Evolutionary conservation across 306 rosid genomes (phyloP), one percentile per base, ranked within the genome.

Genomic region (Coriaria nepalensis): DNA sequence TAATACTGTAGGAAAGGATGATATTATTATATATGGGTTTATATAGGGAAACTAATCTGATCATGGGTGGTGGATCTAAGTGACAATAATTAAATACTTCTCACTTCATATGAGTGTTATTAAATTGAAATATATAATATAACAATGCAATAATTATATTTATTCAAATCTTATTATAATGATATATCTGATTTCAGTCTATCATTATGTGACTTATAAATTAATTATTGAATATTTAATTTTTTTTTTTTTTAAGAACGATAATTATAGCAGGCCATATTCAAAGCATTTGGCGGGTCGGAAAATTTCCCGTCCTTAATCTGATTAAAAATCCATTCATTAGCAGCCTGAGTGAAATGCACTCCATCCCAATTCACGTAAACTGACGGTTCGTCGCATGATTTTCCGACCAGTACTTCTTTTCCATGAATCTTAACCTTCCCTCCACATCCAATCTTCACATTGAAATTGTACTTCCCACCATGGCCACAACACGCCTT

Each of bases 401-500:
- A 49, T 37, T 73, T 78, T 3, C 67, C 83, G 4, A 76, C 45
- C 40, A 83, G 6, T 4, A 68, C 67, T 50, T 80, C 77, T 45
- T 57, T 76, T 1, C 82, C 94, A 35, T 73, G 36, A 41, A 70
- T 13, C 37, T n/a, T 45, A 6, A 45, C 62, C 76, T 63, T 78
- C 14, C 56, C 65, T 14, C 94, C 96, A 59, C 96, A 88, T 39
- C 79, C 82, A 13, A 44, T 13, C 5, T 72, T 41, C 42, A 40
- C 0, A 11, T 78, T 83, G 70, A 51, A 78, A 57, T 88, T 88
- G 52, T 78, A 78, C 62, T 74, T 76, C 35, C 88, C 94, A 44
- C 95, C 94, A 33, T 88, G 88, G 2, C 94, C 88, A 62, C 96
- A 88, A 34, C 96, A 88, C 10, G 94, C 82, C 53, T 73, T 70